Evolutionary conservation across 2,329 filamentous ascomycete species (phyloP), one percentile per base, ranked within the genome.

Genomic region (Fusarium stilboides): DNA sequence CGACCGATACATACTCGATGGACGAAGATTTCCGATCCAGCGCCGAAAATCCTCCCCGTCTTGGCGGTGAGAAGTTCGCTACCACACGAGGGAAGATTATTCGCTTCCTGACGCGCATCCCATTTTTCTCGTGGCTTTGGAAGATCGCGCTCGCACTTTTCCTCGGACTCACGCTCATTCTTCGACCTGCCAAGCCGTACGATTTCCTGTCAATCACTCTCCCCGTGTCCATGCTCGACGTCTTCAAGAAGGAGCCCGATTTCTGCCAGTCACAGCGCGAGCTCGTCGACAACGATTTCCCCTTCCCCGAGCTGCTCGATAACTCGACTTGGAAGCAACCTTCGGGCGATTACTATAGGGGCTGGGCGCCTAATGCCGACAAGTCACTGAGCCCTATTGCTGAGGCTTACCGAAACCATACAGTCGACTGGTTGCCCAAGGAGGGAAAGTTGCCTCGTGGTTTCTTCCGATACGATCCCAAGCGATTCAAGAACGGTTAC

Each of bases 141-240:
- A 71, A 71, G 52, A 39, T 67, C 4, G 59, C 58, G 14, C 5
- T 74, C 3, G 42, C 71, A 8, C 53, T 67, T 19, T 73, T 77
- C 20, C 49, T 78, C 9, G 42, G 49, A 13, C 49, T 73, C n/a
- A 63, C 66, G 1, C 47, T 71, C n/a, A 37, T 75, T 15, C 33
- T 77, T 17, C 71, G 77, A 28, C 75, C 77, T n/a, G 58, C 72
- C 14, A 70, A 74, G 39, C 78, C 78, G 3, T 79, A 78, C 64
- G 62, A 72, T 49, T 73, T 76, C 39, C 71, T 79, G 64, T 75
- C 77, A 6, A 70, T 73, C 17, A 79, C 78, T 1, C 70, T 79
- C 8, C 77, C 78, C 2, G 59, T 77, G 2, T 70, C 77, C 2
- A 68, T 79, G 50, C 56, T 78, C 26, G 75, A 72, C 28, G 62